A percentile compares a stretch with the other conserved stretches of the same genome.
Conservation (phyloP, 164 flowering plant species). For the Kalanchoe fedtschenkoi region DNA sequence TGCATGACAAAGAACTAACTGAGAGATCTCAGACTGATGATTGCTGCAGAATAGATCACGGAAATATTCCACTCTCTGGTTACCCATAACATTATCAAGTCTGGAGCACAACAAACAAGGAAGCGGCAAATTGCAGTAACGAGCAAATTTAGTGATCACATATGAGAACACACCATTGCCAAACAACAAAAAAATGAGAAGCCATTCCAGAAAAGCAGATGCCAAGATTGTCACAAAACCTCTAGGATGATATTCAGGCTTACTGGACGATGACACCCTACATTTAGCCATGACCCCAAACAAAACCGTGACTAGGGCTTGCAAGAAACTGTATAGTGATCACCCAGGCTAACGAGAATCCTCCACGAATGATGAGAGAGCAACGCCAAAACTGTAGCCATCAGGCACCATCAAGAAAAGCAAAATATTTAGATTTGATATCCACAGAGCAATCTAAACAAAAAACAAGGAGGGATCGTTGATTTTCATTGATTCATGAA, state of each 20-base stretch:
- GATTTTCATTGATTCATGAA: background rate
- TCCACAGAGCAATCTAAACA: background rate
- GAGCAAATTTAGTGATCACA: conserved; percentile 38
- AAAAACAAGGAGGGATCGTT: too few species aligned
- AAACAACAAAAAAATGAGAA: conserved; percentile 41
- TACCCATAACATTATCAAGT: conserved; percentile 48
- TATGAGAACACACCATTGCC: conserved; percentile 33
- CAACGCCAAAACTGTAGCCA: conserved; percentile 15
- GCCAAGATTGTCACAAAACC: conserved; percentile 31
- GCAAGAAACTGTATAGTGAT: background rate
- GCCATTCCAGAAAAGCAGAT: conserved; percentile 61
- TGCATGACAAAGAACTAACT: conserved; percentile 39
- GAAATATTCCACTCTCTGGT: conserved; percentile 24
- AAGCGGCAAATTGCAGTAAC: conserved; percentile 25
- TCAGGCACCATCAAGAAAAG: conserved; percentile 1
- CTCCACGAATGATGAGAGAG: conserved; percentile 8
- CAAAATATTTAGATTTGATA: background rate
- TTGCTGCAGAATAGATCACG: conserved; percentile 43
- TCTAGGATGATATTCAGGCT: conserved; percentile 2
- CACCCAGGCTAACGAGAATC: background rate
- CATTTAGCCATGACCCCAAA: conserved; percentile 23
- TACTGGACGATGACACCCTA: conserved; percentile 12
- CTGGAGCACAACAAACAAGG: conserved; percentile 66
- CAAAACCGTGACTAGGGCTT: background rate
- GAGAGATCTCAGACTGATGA: conserved; percentile 53